A percentile compares a stretch with the other conserved stretches of the same genome.
phyloP scores from a whole-genome alignment of 805 yeast genomes.

The Saturnispora silvae region DNA sequence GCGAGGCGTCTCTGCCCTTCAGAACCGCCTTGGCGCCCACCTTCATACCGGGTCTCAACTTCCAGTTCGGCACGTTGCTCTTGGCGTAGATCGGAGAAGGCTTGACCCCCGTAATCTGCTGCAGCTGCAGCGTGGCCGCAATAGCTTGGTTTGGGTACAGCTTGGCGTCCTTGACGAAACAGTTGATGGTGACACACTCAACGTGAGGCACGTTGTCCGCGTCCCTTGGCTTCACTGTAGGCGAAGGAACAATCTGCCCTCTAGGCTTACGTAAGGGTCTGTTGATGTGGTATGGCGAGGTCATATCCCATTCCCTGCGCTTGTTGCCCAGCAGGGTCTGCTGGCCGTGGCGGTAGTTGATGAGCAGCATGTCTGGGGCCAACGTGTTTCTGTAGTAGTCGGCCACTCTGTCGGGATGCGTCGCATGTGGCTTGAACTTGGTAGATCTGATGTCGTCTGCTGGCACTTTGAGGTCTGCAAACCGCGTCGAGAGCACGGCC shows the following conservation, averaged over 20 bases:
- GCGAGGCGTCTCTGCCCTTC: conserved; percentile 72
- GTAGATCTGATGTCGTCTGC: conserved; percentile 74
- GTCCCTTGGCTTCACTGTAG: conserved; percentile 60
- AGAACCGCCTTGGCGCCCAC: conserved; percentile 84
- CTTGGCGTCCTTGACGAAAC: conserved; percentile 65
- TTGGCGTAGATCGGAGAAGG: conserved; percentile 65
- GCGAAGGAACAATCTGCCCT: conserved; percentile 66
- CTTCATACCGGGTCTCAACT: conserved; percentile 73
- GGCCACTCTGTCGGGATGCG: conserved; percentile 68
- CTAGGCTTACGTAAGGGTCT: conserved; percentile 68
- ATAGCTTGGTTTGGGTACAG: conserved; percentile 63
- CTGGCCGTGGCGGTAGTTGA: conserved; percentile 62
- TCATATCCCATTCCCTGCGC: conserved; percentile 74
- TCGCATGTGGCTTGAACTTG: conserved; percentile 60
- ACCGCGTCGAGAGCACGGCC: conserved; percentile 61
- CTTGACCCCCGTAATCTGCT: conserved; percentile 89
- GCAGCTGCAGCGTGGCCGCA: conserved; percentile 67
- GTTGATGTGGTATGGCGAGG: conserved; percentile 81
- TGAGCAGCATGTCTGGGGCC: conserved; percentile 66
- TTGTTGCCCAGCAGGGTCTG: conserved; percentile 50
- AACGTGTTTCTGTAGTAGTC: conserved; percentile 71
- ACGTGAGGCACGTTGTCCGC: conserved; percentile 64
- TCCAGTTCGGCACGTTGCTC: conserved; percentile 77
- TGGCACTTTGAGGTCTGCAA: conserved; percentile 53
- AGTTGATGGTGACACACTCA: conserved; percentile 57